Evolutionary conservation across 2,329 filamentous ascomycete genomes (phyloP), one percentile per base, ranked within the genome.

Genomic region (Bipolaris sorokiniana): DNA sequence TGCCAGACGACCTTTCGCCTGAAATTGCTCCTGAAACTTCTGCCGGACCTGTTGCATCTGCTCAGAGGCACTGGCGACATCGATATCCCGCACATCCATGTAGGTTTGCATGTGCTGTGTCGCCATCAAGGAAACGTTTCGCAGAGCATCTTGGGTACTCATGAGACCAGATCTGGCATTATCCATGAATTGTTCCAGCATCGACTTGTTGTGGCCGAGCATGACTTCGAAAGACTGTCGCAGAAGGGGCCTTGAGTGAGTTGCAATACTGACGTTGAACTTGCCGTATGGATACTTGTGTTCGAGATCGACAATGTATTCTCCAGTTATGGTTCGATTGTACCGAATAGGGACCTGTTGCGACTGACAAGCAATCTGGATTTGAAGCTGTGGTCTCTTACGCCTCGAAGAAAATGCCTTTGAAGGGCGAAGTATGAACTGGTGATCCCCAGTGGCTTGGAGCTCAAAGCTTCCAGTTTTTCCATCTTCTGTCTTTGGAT

Each of bases 391-490:
- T 13, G 77, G 76, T 63, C 79, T 83, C 62, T 78, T 81, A 38
- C 65, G 69, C 47, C 75, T 69, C 36, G 71, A 71, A 4, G 71
- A 62, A 54, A 82, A 74, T 22, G 75, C 75, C 31, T 75, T 74
- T 7, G 82, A 81, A 7, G 82, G 80, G 41, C 80, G 80, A 48
- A 86, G 76, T 41, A 83, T 70, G 53, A 86, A 80, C 63, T 85
- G 82, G 46, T 79, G 79, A 58, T 84, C 80, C 5, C 81, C 82
- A 59, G 84, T 77, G n/a, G 81, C 77, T 57, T 83, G 78, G n/a
- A 85, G 75, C 56, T 83, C 80, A 65, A 84, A 85, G 10, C 72
- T 69, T 37, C 78, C 76, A 3, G 73, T 71, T 15, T 76, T 70
- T 18, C 69, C 73, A 11, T 46, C 37, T 37, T 67, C 63, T 22